phyloP scores from a whole-genome alignment of 2,329 filamentous ascomycete species.

The Knufia petricola region DNA sequence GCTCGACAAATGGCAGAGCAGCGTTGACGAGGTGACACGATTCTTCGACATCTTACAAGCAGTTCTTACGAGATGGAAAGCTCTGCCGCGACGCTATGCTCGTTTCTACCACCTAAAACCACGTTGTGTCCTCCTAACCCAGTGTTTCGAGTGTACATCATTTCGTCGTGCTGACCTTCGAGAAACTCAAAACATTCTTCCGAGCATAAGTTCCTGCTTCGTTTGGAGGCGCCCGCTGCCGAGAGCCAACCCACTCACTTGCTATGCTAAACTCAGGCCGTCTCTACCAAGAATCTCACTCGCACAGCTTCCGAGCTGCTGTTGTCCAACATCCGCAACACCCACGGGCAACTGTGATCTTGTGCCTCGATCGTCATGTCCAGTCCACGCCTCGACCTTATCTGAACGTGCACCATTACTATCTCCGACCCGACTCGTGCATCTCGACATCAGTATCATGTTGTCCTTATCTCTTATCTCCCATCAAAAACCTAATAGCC shows the following conservation, averaged over 20 bases:
- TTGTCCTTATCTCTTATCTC: slow-evolving; percentile 10
- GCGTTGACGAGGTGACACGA: not conserved
- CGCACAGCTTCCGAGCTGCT: not conserved
- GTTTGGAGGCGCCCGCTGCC: not conserved
- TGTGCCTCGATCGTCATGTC: not conserved
- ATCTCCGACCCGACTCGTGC: not conserved
- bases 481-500: slow-evolving; percentile 4
- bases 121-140: not conserved
- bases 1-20: not conserved
- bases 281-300: not conserved
- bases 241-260: slow-evolving; percentile 4
- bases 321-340: too few species aligned
- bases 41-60: slow-evolving; percentile 6
- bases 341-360: not conserved
- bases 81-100: slow-evolving; percentile 9
- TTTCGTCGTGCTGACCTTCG: not conserved
- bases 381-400: slow-evolving; percentile 6
- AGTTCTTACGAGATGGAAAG: slow-evolving; percentile 10
- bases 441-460: not conserved
- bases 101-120: not conserved
- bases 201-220: not conserved
- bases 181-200: not conserved
- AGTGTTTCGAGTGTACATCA: slow-evolving; percentile 2
- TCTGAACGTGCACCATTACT: slow-evolving; percentile 1
- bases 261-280: not conserved